Base-by-base conservation (phyloP, 2,329 filamentous ascomycete species). In the Calonectria crousiana region DNA sequence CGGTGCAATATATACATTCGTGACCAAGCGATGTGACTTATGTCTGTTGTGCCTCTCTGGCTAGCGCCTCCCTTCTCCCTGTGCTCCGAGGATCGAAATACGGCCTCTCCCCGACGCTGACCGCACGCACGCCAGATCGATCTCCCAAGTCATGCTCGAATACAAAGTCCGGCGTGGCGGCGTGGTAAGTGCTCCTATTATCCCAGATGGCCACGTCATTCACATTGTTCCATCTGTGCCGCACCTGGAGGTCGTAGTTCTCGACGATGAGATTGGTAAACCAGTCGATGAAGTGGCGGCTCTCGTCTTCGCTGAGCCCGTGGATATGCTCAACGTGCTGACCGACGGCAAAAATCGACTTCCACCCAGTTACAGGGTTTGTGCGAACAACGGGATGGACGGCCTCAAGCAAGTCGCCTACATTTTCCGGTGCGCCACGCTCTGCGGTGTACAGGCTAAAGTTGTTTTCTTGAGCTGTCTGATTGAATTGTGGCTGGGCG, bases 331-430 rank as follows among this genome's bases (percentile, higher is more conserved):
- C 81, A 1, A 89, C 87, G 77, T 90, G 88, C 36, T 86, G 84
- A 18, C 88, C 89, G 0, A 89, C 84, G 4, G 87, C 87, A 75
- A 89, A 91, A 53, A 91, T 81, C 34, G 84, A 86, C 80, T 89
- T 90, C 89, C 89, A 91, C 4, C 89, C 89, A 0, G 89, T 90
- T 0, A 91, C 88, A 0, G 89, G 89, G 79, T 91, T 90, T 16
- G 89, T 91, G 67, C 89, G 86, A 34, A 91, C 81, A 13, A 91
- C 87, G 0, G 89, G 89, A 79, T 91, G 89, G 10, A 88, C 79
- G 41, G 88, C 88, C 71, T 85, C 83, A 71, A 91, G 84, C 3
- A 84, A 77, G 5, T 84, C 81, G 58, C 89, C 89, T 1, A 88
- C 80, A 74, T 91, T 91, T 74, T 87, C 86, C 0, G 89, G 89